A percentile compares a stretch with the other conserved stretches of the same genome.
Evolutionary conservation across 768 basidiomycete species (phyloP).

Genomic region (Boletellus sp.): DNA sequence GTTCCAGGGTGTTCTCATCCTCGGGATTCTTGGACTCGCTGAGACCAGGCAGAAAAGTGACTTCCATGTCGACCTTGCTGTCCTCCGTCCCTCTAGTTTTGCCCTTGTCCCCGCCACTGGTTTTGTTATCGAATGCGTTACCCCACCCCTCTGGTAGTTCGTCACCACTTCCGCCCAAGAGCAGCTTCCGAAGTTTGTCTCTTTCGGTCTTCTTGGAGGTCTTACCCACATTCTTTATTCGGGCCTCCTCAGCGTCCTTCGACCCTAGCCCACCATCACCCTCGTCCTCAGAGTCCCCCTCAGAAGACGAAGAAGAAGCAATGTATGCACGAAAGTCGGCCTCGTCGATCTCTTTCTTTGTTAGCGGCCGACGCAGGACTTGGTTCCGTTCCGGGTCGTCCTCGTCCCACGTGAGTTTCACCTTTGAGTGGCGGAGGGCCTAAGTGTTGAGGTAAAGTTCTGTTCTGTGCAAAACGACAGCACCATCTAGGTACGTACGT

Average conservation of each 20-base stretch:
- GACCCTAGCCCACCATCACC: background rate
- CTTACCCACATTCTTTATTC: slow-evolving; percentile 17
- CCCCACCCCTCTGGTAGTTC: slow-evolving; percentile 86
- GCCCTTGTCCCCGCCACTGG: background rate
- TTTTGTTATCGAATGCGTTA: slow-evolving; percentile 31
- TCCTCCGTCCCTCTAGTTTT: slow-evolving; percentile 22
- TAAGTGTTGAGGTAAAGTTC: slow-evolving; percentile 28
- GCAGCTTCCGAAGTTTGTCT: slow-evolving; percentile 71
- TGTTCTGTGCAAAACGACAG: background rate
- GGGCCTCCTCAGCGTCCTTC: slow-evolving; percentile 1
- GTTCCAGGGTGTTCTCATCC: slow-evolving; percentile 87
- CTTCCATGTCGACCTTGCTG: slow-evolving; percentile 80
- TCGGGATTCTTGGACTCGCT: slow-evolving; percentile 48
- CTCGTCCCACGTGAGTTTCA: slow-evolving; percentile 97
- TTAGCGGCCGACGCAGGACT: slow-evolving; percentile 72
- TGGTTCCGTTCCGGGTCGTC: slow-evolving; percentile 87
- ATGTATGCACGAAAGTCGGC: slow-evolving; percentile 82
- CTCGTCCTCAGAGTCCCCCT: slow-evolving; percentile 42
- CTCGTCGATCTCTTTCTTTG: slow-evolving; percentile 86
- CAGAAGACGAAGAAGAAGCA: slow-evolving; percentile 68
- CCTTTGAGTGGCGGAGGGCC: slow-evolving; percentile 97
- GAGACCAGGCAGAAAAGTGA: slow-evolving; percentile 90
- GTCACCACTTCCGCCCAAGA: slow-evolving; percentile 65
- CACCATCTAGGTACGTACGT: slow-evolving; percentile 49
- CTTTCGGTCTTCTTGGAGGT: slow-evolving; percentile 44